Conservation (phyloP, 2,329 filamentous ascomycete genomes). For the Cladophialophora psammophila region DNA sequence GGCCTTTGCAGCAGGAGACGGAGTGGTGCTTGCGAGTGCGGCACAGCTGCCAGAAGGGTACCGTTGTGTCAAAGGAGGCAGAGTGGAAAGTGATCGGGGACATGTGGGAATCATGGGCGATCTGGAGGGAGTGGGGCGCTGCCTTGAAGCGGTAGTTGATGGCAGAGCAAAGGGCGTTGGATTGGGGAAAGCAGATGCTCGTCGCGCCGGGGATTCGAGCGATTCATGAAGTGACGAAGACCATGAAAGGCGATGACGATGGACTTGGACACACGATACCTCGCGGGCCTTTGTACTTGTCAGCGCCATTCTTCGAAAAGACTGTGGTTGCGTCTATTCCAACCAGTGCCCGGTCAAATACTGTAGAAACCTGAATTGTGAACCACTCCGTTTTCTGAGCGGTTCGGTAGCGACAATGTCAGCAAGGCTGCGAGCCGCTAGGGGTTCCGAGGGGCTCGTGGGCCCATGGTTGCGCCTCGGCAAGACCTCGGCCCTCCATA, state of each 20-base stretch:
- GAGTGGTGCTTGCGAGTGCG: slow-evolving; percentile 83
- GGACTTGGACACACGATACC: slow-evolving; percentile 1
- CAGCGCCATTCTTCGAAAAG: background rate
- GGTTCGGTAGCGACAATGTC: too few species aligned
- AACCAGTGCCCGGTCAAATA: too few species aligned
- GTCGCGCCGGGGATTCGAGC: slow-evolving; percentile 3
- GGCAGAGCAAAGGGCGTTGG: slow-evolving; percentile 78
- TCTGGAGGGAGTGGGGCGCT: slow-evolving; percentile 78
- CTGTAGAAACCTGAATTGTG: too few species aligned
- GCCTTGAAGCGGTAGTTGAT: slow-evolving; percentile 71
- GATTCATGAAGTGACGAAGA: background rate
- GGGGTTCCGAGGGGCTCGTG: too few species aligned
- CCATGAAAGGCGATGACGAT: background rate
- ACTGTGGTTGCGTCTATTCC: too few species aligned
- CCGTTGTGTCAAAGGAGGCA: slow-evolving; percentile 72
- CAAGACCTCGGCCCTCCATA: background rate
- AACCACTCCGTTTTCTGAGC: too few species aligned
- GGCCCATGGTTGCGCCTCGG: background rate
- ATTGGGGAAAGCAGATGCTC: slow-evolving; percentile 51
- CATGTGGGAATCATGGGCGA: slow-evolving; percentile 90
- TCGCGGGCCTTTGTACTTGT: background rate
- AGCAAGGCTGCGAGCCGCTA: too few species aligned
- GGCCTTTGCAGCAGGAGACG: slow-evolving; percentile 85
- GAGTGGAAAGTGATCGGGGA: slow-evolving; percentile 80
- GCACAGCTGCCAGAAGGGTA: slow-evolving; percentile 87